These are phyloP conservation scores for Sphaerulina populicola DNA, from an alignment of 2,329 filamentous ascomycete species.

Conservation along the genomic window DNA sequence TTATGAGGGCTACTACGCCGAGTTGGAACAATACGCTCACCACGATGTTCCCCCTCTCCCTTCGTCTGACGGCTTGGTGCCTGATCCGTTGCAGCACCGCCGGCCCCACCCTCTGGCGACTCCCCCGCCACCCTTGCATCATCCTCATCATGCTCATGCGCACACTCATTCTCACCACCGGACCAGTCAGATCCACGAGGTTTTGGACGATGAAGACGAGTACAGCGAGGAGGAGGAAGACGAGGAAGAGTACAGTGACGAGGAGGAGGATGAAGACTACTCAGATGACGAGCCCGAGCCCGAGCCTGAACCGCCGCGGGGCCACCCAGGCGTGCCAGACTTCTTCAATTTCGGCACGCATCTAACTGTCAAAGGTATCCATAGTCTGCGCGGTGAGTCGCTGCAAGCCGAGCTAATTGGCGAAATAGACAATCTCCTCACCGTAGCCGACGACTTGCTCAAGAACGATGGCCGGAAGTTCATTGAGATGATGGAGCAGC, in stretches of 20 bases:
- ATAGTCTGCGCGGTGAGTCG: constrained; percentile 31
- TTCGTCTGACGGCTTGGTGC: constrained; percentile 58
- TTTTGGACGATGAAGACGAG: constrained; percentile 51
- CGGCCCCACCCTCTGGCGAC: constrained; percentile 27
- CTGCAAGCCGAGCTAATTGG: constrained; percentile 32
- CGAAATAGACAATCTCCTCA: constrained; percentile 82
- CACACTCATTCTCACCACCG: constrained; percentile 51
- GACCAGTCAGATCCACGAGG: constrained; percentile 64
- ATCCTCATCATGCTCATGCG: constrained; percentile 7
- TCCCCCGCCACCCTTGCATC: constrained; percentile 24
- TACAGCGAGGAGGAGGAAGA: constrained; percentile 52
- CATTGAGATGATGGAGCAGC: constrained; percentile 99
- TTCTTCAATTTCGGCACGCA: constrained; percentile 98
- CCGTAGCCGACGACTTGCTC: constrained; percentile 92
- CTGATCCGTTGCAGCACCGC: constrained; percentile 47
- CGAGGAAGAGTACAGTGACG: constrained; percentile 53
- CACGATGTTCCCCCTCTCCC: constrained; percentile 53
- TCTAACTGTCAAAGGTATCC: constrained; percentile 77
- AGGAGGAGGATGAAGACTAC: constrained; percentile 58
- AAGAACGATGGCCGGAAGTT: constrained; percentile 99
- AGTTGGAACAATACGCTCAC: constrained; percentile 94
- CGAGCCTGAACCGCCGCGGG: constrained; percentile 50
- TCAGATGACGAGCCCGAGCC: constrained; percentile 55
- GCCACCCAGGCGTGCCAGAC: constrained; percentile 57
- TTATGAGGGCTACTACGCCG: constrained; percentile 97